A percentile compares a stretch with the other conserved stretches of the same genome.
Conservation (phyloP, 192 early-diverging fungal genomes). For the Coemansia sp. region DNA sequence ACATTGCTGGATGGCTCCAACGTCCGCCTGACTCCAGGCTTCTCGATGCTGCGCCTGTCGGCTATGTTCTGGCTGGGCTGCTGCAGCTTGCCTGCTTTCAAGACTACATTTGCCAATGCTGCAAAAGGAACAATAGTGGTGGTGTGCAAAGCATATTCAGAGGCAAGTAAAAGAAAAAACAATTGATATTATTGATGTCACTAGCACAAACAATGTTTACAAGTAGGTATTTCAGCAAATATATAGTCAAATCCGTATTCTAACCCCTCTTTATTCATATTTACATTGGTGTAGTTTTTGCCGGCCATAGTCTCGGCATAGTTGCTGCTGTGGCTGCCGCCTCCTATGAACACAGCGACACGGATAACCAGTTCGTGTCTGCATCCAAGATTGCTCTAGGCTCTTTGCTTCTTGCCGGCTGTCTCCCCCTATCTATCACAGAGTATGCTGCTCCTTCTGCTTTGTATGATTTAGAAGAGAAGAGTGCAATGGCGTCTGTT, state of each 20-base stretch:
- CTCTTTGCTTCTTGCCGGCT: slow-evolving; percentile 81
- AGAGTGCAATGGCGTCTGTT: slow-evolving; percentile 81
- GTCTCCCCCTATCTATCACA: slow-evolving; percentile 73
- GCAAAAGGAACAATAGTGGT: background rate
- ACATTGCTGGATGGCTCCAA: slow-evolving; percentile 74
- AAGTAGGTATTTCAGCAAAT: background rate
- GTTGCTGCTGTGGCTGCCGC: slow-evolving; percentile 85
- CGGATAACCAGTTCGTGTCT: slow-evolving; percentile 58
- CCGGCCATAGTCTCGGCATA: slow-evolving; percentile 89
- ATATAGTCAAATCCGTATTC: too few species aligned
- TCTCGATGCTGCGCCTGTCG: slow-evolving; percentile 72
- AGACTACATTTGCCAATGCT: background rate
- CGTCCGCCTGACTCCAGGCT: slow-evolving; percentile 62
- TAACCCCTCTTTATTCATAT: background rate
- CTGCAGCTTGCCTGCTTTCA: slow-evolving; percentile 64
- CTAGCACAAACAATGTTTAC: background rate
- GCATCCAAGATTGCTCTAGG: slow-evolving; percentile 80
- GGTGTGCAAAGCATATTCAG: background rate
- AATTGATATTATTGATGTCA: background rate
- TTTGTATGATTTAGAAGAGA: slow-evolving; percentile 63
- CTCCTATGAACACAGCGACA: slow-evolving; percentile 12
- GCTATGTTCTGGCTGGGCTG: slow-evolving; percentile 79
- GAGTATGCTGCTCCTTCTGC: slow-evolving; percentile 69
- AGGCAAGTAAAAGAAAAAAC: background rate
- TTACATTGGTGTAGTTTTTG: slow-evolving; percentile 61